Evolutionary conservation across 352 stramenopile species (phyloP), one percentile per base, ranked within the genome.

Genomic region (Phytophthora nicotianae): DNA sequence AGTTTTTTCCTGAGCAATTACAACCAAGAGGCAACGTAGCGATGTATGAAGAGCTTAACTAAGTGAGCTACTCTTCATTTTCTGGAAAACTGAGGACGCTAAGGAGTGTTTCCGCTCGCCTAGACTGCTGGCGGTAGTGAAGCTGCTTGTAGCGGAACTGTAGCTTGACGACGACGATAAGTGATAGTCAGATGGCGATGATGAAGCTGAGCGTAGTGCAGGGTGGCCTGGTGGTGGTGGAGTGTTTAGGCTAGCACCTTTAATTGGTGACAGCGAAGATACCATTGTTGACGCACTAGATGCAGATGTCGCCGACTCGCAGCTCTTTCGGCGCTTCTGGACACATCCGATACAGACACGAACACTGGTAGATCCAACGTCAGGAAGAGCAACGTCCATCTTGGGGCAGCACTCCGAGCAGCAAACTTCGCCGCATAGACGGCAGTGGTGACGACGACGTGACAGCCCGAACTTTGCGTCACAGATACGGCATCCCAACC

Each of bases 341-440:
- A 86, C 68, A 35, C 83, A 92, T 5, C 55, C 50, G 3, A 83
- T 75, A 38, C 83, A 92, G n/a, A 92, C 80, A 47, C 83, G 81
- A 13, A 92, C 81, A 56, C 77, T 86, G 26, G 80, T 88, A 23
- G 69, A 74, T 14, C 80, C 76, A 1, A 86, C 71, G 26, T 86
- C 78, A 1, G 83, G 80, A 17, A 93, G 76, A 32, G 75, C 79
- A 19, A 93, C 74, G 53, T 90, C 84, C 71, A 91, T 87, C 52
- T 93, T 93, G n/a, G 84, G 84, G 2, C 75, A 90, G 60, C 84
- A 93, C 29, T 88, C 80, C 2, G 81, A 83, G 55, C 84, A 93
- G 50, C 80, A 89, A 56, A 93, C 61, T 68, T 93, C 84, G 38
- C 84, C 84, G 24, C 84, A 93, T 17, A 93, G 60, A 20, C 84